phyloP scores from a whole-genome alignment of 345 rosid genomes.

The Euclidium syriacum region DNA sequence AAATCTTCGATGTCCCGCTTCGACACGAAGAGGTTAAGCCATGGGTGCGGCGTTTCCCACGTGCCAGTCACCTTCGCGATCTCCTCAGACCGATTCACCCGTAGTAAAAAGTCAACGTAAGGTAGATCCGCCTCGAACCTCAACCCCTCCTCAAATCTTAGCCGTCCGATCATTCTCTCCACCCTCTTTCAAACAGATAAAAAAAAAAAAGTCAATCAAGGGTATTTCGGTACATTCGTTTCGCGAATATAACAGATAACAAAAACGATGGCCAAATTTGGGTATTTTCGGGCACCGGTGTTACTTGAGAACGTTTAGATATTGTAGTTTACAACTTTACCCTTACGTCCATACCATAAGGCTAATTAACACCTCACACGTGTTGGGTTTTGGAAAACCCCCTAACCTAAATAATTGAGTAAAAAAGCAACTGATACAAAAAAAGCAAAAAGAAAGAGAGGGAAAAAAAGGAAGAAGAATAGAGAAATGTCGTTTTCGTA shows the following conservation, averaged over 20 bases:
- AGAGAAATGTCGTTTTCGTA: conserved; percentile 32
- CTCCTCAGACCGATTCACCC: conserved; percentile 62
- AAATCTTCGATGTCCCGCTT: conserved; percentile 48
- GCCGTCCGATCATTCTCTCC: conserved; percentile 44
- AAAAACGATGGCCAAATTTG: conserved; percentile 42
- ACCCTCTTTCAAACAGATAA: conserved; percentile 34
- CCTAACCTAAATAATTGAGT: conserved; percentile 28
- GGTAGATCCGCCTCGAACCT: conserved; percentile 53
- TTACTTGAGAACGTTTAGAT: neutral
- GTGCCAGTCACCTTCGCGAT: conserved; percentile 55
- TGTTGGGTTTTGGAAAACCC: neutral
- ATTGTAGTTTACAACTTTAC: conserved; percentile 19
- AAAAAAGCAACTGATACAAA: conserved; percentile 13
- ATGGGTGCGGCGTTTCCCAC: conserved; percentile 94
- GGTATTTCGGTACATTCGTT: conserved; percentile 23
- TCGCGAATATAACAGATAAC: neutral
- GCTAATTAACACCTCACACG: conserved; percentile 20
- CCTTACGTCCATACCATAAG: conserved; percentile 22
- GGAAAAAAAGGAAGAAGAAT: too few species aligned
- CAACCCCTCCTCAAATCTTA: conserved; percentile 43
- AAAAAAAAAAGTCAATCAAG: conserved; percentile 1
- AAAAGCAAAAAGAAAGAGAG: neutral
- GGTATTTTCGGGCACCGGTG: conserved; percentile 50
- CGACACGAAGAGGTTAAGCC: conserved; percentile 85
- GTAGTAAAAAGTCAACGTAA: conserved; percentile 66